A percentile compares a stretch with the other conserved stretches of the same genome.
phyloP scores from a whole-genome alignment of 2,329 filamentous ascomycete genomes.

The Fusarium oxysporum region DNA sequence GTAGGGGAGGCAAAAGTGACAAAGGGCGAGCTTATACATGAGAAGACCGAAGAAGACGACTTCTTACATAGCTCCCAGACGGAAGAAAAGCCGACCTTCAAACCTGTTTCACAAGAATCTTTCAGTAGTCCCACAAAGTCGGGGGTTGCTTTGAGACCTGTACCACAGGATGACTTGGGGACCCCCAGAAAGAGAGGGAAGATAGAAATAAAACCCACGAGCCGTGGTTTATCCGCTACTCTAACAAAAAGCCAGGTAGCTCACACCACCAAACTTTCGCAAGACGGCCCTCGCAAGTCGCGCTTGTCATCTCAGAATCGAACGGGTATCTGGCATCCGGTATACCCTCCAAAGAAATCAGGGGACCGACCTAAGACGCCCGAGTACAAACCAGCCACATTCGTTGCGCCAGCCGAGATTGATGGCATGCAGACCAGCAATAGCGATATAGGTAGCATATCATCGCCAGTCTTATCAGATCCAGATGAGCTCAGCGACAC shows the following conservation, averaged over 20 bases:
- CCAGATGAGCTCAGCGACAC: conserved; percentile 23
- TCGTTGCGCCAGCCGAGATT: conserved; percentile 19
- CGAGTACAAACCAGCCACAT: conserved; percentile 15
- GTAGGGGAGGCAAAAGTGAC: conserved; percentile 5
- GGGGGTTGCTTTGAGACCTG: conserved; percentile 7
- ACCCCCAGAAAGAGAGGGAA: conserved; percentile 24
- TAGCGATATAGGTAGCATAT: neutral
- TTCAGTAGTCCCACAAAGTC: conserved; percentile 28
- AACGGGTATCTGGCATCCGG: neutral
- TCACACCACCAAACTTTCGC: conserved; percentile 13
- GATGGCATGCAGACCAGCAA: conserved; percentile 5
- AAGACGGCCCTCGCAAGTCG: conserved; percentile 6
- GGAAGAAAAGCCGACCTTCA: conserved; percentile 19
- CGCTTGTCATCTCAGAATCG: conserved; percentile 13
- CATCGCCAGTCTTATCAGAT: conserved; percentile 30
- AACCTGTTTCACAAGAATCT: conserved; percentile 12
- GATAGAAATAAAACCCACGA: neutral
- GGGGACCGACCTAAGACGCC: neutral
- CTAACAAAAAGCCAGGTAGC: conserved; percentile 16
- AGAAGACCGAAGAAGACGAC: neutral
- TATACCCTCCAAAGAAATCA: neutral
- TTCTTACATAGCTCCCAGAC: conserved; percentile 13
- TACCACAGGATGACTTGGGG: conserved; percentile 18
- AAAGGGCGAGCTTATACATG: neutral
- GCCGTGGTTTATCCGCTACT: conserved; percentile 22